Conservation (phyloP, 1,139 yeast species). For the Magnusiomyces ingens region DNA sequence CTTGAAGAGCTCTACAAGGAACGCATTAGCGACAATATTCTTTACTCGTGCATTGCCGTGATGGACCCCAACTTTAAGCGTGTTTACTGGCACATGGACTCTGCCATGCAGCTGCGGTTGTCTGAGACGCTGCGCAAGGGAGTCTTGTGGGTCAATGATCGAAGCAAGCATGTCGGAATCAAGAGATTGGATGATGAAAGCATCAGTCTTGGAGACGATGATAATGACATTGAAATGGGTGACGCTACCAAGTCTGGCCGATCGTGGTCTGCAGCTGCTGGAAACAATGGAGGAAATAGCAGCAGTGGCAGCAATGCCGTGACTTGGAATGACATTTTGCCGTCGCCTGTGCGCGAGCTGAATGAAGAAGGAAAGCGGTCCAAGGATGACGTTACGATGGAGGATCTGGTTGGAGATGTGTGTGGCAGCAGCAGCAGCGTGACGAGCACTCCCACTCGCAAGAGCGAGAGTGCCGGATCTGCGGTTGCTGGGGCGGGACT, state of each 20-base stretch:
- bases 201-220: background rate
- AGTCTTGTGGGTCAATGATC: slow-evolving; percentile 5
- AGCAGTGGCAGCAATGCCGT: background rate
- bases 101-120: slow-evolving; percentile 8
- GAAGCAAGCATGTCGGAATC: background rate
- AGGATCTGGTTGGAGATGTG: background rate
- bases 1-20: slow-evolving; percentile 8
- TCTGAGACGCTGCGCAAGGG: slow-evolving; percentile 11
- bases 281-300: background rate
- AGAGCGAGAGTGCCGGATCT: background rate
- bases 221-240: background rate
- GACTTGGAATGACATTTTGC: slow-evolving; percentile 6
- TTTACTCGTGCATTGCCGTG: slow-evolving; percentile 13
- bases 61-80: slow-evolving; percentile 17
- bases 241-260: background rate
- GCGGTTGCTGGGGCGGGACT: background rate
- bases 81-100: slow-evolving; percentile 14
- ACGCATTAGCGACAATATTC: slow-evolving; percentile 9
- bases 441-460: background rate
- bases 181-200: background rate
- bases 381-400: background rate
- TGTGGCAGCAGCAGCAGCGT: background rate
- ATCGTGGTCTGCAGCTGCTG: background rate
- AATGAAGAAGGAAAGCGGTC: background rate
- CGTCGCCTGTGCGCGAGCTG: slow-evolving; percentile 3